phyloP scores from a whole-genome alignment of 1,139 yeast genomes.

The Diutina scorzettiae region DNA sequence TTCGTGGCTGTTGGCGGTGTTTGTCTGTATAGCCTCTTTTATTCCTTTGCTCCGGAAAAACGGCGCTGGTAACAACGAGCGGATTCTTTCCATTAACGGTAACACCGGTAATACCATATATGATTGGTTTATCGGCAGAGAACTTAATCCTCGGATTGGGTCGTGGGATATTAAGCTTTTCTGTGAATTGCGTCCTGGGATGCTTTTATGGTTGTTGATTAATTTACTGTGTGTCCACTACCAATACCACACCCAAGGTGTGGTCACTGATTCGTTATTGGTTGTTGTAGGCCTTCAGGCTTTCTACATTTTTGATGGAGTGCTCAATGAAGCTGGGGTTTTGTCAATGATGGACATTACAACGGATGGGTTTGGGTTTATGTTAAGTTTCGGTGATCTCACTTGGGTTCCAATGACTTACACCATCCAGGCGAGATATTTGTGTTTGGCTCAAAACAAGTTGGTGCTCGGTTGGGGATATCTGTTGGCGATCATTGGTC shows the following conservation, averaged over 20 bases:
- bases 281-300: conserved; percentile 62
- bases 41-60: conserved; percentile 40
- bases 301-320: conserved; percentile 84
- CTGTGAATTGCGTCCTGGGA: conserved; percentile 92
- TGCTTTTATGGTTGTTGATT: conserved; percentile 74
- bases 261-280: conserved; percentile 59
- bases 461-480: conserved; percentile 38
- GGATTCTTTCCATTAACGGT: conserved; percentile 76
- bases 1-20: conserved; percentile 48
- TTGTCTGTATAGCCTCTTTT: conserved; percentile 60
- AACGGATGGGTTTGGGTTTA: conserved; percentile 94
- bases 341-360: conserved; percentile 92
- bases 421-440: conserved; percentile 72
- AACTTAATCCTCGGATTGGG: conserved; percentile 84
- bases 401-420: conserved; percentile 93
- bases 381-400: conserved; percentile 90
- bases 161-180: conserved; percentile 78
- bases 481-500: conserved; percentile 25
- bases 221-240: conserved; percentile 73
- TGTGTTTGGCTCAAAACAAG: conserved; percentile 46
- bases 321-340: conserved; percentile 78
- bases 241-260: conserved; percentile 54
- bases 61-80: conserved; percentile 46
- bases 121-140: conserved; percentile 97
- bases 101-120: conserved; percentile 65